Conservation (phyloP, 345 rosid species). For the Pistacia atlantica region DNA sequence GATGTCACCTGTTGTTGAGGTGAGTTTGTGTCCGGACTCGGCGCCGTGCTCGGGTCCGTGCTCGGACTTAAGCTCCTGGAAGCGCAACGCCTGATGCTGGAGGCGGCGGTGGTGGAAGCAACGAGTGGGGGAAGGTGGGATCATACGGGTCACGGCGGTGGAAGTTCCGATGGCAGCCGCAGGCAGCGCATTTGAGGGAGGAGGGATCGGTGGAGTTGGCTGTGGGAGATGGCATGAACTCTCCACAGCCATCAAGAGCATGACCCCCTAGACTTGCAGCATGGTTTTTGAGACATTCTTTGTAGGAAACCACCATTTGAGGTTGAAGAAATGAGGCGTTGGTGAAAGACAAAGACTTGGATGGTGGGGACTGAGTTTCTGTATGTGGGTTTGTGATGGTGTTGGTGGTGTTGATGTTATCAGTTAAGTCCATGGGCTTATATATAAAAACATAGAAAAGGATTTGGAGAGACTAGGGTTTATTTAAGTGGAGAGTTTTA, state of each 20-base stretch:
- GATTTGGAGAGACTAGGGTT: background rate
- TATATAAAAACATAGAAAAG: background rate
- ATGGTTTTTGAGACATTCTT: constrained; percentile 81
- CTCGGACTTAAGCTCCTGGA: constrained; percentile 35
- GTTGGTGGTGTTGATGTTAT: constrained; percentile 10
- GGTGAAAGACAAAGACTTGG: constrained; percentile 15
- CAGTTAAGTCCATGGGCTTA: constrained; percentile 24
- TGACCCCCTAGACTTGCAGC: constrained; percentile 75
- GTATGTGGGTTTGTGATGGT: constrained; percentile 6
- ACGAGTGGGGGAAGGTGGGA: constrained; percentile 29
- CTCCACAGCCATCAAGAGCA: constrained; percentile 87
- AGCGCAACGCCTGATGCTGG: background rate
- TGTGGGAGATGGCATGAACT: constrained; percentile 61
- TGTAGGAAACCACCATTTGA: constrained; percentile 56
- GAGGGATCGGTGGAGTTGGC: constrained; percentile 43
- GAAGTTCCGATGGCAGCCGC: constrained; percentile 95
- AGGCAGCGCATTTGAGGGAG: constrained; percentile 74
- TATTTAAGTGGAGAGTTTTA: background rate
- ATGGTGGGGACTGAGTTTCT: constrained; percentile 23
- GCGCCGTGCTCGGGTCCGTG: constrained; percentile 33
- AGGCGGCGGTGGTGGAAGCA: constrained; percentile 14
- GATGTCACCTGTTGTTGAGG: constrained; percentile 45
- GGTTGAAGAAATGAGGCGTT: constrained; percentile 17
- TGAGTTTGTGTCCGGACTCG: constrained; percentile 36
- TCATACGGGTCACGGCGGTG: constrained; percentile 64